phyloP scores from a whole-genome alignment of 2,329 filamentous ascomycete genomes.

The Calonectria pauciramosa region DNA sequence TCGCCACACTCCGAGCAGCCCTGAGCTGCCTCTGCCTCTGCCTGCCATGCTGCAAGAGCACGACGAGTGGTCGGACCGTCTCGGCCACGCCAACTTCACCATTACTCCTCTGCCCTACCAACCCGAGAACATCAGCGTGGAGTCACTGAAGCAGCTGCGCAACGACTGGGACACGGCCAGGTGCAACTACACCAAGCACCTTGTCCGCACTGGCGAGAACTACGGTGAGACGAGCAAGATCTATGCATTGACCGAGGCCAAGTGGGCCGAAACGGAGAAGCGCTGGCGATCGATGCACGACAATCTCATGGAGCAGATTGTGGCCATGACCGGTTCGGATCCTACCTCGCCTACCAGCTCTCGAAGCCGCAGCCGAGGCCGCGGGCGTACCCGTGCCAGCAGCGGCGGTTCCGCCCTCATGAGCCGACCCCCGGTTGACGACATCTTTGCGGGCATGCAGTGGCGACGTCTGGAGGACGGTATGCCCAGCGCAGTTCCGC shows the following conservation, averaged over 20 bases:
- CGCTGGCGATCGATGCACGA: slow-evolving; percentile 81
- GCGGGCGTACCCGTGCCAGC: slow-evolving; percentile 54
- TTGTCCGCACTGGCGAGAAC: slow-evolving; percentile 89
- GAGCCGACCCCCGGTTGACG: slow-evolving; percentile 51
- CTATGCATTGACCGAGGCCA: slow-evolving; percentile 86
- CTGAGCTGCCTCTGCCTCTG: slow-evolving; percentile 67
- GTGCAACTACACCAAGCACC: slow-evolving; percentile 89
- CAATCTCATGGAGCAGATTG: slow-evolving; percentile 68
- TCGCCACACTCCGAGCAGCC: slow-evolving; percentile 72
- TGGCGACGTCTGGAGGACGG: slow-evolving; percentile 65
- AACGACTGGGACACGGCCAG: slow-evolving; percentile 87
- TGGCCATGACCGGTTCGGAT: slow-evolving; percentile 51
- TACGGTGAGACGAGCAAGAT: slow-evolving; percentile 92
- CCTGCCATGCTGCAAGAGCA: slow-evolving; percentile 76
- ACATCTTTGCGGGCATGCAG: slow-evolving; percentile 58
- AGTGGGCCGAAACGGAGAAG: slow-evolving; percentile 86
- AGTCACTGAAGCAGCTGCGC: slow-evolving; percentile 73
- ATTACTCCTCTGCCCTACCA: slow-evolving; percentile 87
- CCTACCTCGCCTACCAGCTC: slow-evolving; percentile 45
- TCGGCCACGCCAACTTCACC: slow-evolving; percentile 95
- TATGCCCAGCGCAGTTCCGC: slow-evolving; percentile 75
- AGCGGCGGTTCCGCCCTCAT: slow-evolving; percentile 58
- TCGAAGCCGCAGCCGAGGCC: slow-evolving; percentile 57
- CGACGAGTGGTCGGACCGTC: slow-evolving; percentile 86
- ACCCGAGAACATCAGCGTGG: slow-evolving; percentile 72